Conservation (phyloP, 2,329 filamentous ascomycete genomes). For the Pyricularia pennisetigena region DNA sequence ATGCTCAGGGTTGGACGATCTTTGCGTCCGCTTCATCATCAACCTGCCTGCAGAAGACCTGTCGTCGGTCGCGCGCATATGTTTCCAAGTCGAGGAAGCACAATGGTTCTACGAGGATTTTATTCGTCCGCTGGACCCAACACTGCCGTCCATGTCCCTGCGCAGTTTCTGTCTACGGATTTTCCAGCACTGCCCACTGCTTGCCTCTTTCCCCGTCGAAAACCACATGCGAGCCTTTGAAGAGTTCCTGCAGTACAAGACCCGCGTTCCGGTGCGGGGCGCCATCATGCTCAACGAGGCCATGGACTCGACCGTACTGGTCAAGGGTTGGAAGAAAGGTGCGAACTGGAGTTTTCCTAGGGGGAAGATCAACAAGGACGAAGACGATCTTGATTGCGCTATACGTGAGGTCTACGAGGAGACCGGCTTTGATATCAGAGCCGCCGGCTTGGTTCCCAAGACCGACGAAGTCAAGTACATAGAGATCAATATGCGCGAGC, state of each 20-base stretch:
- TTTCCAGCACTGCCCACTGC: constrained; percentile 86
- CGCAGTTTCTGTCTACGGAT: constrained; percentile 81
- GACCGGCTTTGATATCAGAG: constrained; percentile 76
- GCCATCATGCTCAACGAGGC: constrained; percentile 84
- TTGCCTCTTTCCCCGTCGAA: constrained; percentile 69
- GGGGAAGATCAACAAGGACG: constrained; percentile 97
- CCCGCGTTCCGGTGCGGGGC: constrained; percentile 82
- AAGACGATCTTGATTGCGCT: constrained; percentile 87
- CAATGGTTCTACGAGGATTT: constrained; percentile 99
- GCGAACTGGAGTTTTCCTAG: constrained; percentile 94
- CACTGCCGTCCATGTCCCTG: constrained; percentile 75
- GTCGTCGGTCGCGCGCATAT: constrained; percentile 82
- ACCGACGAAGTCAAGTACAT: constrained; percentile 71
- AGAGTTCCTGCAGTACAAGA: constrained; percentile 91
- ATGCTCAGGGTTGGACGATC: constrained; percentile 77
- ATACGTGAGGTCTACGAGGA: constrained; percentile 93
- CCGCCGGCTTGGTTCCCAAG: constrained; percentile 65
- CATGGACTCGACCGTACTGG: constrained; percentile 91
- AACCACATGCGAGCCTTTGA: constrained; percentile 78
- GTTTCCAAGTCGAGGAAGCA: constrained; percentile 97
- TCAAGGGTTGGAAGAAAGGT: constrained; percentile 96
- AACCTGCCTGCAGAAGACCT: constrained; percentile 91
- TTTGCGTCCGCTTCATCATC: constrained; percentile 96
- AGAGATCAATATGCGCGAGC: constrained; percentile 81
- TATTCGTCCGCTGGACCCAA: constrained; percentile 79